Conservation (phyloP, 805 yeast species). For the Candida nonsorbophila region DNA sequence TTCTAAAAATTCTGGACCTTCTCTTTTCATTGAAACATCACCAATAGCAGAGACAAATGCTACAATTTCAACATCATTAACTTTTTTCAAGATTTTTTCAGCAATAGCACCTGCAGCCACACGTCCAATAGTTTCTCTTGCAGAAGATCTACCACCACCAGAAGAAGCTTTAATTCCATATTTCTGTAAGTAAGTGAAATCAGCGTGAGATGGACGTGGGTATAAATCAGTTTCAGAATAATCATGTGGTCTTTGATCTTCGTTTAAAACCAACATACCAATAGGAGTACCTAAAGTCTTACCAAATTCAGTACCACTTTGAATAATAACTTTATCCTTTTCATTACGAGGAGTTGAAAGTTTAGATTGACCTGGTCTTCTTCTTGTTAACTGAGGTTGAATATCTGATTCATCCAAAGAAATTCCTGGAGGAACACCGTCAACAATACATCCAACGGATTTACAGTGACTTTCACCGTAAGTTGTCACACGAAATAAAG, state of each 20-base stretch:
- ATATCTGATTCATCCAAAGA: conserved; percentile 77
- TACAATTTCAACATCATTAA: conserved; percentile 84
- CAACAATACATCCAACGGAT: conserved; percentile 97
- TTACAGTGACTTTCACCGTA: conserved; percentile 98
- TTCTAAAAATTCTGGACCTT: conserved; percentile 60
- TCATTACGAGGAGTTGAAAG: conserved; percentile 94
- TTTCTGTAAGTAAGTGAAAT: conserved; percentile 84
- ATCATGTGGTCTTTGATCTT: conserved; percentile 96
- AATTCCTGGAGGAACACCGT: conserved; percentile 97
- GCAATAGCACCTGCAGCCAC: conserved; percentile 99
- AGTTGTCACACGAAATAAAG: conserved; percentile 67
- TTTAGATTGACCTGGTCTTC: conserved; percentile 96
- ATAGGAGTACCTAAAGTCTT: conserved; percentile 92
- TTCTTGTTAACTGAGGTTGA: conserved; percentile 92
- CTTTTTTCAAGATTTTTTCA: conserved; percentile 76
- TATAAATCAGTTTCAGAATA: conserved; percentile 91
- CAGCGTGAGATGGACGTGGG: conserved; percentile 98
- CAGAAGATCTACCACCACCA: conserved; percentile 97
- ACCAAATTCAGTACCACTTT: conserved; percentile 91
- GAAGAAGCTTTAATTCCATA: conserved; percentile 91
- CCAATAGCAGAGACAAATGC: conserved; percentile 97
- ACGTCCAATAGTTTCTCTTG: conserved; percentile 97
- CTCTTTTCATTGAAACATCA: conserved; percentile 67
- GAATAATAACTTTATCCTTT: conserved; percentile 87
- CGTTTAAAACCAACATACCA: conserved; percentile 86